Base-by-base conservation (phyloP, 225 moss, liverwort and hornwort species). In the Pseudisothecium myosuroides region DNA sequence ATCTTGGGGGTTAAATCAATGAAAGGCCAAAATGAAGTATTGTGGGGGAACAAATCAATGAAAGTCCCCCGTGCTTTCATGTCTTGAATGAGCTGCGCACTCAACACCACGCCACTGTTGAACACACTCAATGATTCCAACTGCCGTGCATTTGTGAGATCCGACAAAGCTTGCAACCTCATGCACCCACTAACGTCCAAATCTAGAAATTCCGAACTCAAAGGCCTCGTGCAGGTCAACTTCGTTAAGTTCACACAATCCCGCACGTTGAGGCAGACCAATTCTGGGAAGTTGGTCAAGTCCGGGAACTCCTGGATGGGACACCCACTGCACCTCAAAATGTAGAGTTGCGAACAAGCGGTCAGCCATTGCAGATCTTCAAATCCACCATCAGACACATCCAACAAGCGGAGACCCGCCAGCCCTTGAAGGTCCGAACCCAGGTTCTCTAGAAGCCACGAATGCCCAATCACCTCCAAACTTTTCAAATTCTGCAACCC, bases 241-340 rank as follows among this genome's bases (percentile, higher is more conserved):
- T 43, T 28, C 2, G 6, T 16, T 45, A 72, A 45, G 17, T 72
- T 45, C 45, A 27, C 17, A 5, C 72, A 72, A 28, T 10, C 13
- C 0, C 0, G 5, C 5, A 72, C 16, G 0, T 5, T 2, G 3
- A 72, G 45, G 0, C 0, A 0, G 0, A 1, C 0, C 9, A 72
- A 28, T 1, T 43, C 1, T 72, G 45, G 28, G 5, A 45, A 72
- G 28, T 72, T 72, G 28, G 17, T 3, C 10, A 72, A 45, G 3
- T 72, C 17, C 2, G 72, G 72, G 6, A 72, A 1, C 6, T 72
- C 43, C 0, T 72, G 16, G 3, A 72, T 72, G 5, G 28, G 17
- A 72, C 72, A 72, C 3, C 45, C 3, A 1, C 0, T 2, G 5
- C 45, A 45, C 0, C 0, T 2, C 72, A 72, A 72, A 43, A 0